Conservation (phyloP, 1,284 basidiomycete genomes). For the Marasmius fiardii region DNA sequence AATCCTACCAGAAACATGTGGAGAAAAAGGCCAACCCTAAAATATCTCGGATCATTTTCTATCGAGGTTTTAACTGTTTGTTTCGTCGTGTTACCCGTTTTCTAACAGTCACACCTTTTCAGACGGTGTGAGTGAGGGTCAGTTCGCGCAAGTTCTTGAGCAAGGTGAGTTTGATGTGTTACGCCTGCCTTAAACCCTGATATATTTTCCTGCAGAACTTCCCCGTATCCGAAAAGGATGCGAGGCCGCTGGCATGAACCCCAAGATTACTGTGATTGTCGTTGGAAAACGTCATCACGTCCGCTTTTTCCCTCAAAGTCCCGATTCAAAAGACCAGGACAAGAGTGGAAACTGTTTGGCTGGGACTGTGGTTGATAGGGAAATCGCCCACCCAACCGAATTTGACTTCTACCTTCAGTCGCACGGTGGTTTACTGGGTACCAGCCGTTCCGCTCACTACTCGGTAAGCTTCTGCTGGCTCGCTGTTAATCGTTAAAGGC, state of each 20-base stretch:
- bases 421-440: slow-evolving; percentile 69
- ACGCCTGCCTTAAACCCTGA: slow-evolving; percentile 31
- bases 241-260: slow-evolving; percentile 45
- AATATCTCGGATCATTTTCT: slow-evolving; percentile 72
- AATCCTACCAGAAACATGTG: slow-evolving; percentile 43
- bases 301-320: slow-evolving; percentile 23
- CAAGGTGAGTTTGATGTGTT: slow-evolving; percentile 44
- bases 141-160: slow-evolving; percentile 68
- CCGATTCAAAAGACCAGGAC: slow-evolving; percentile 50
- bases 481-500: neutral
- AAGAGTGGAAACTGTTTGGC: slow-evolving; percentile 71
- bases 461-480: slow-evolving; percentile 26
- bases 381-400: slow-evolving; percentile 69
- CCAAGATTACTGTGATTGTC: slow-evolving; percentile 71
- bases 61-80: slow-evolving; percentile 47
- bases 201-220: neutral
- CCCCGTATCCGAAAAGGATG: slow-evolving; percentile 49
- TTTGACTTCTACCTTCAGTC: slow-evolving; percentile 78
- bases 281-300: slow-evolving; percentile 79
- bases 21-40: slow-evolving; percentile 48
- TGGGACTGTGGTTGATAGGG: slow-evolving; percentile 74
- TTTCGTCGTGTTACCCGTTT: neutral
- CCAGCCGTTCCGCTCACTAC: slow-evolving; percentile 68
- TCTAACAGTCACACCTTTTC: neutral
- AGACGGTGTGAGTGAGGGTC: slow-evolving; percentile 82